Base-by-base conservation (phyloP, 768 basidiomycete species). In the Auriscalpium vulgare region DNA sequence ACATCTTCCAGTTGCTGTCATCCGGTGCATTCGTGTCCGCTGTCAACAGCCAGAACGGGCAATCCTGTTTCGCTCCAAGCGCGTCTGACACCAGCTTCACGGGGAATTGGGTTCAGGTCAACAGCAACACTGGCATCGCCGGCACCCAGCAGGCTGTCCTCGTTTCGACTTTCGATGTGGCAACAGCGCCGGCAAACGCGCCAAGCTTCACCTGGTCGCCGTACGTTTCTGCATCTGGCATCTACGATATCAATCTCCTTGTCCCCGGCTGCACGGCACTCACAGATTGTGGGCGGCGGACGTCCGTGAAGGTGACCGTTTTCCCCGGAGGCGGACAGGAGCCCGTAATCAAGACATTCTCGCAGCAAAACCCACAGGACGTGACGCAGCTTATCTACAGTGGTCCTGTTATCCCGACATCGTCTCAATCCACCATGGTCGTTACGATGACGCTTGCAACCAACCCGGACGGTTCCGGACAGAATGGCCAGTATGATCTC, bases 191-290 rank as follows among this genome's bases (percentile, higher is more conserved):
- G 4, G 66, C 79, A 1, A 69, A 78, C 34, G 81, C 80, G n/a
- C 91, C 97, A 13, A 84, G 79, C 37, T 82, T 95, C 67, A 94
- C 89, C 0, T 97, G 91, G 87, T 78, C 82, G 69, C 95, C 95
- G 0, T 93, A 91, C 64, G 86, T 98, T n/a, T 91, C 91, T 0
- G 87, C 90, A 10, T 79, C 88, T 3, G 97, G 94, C 36, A 73
- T 81, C 57, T 99, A 99, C 70, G 81, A 86, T 44, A 76, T 98
- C 60, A 88, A 86, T 69, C 66, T 98, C 44, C 77, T 90, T 46
- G 78, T 95, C 14, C 97, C 97, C 0, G 95, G 95, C 11, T 99
- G 97, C 71, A 72, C 75, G 3, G 71, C 83, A 55, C 80, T 93
- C 64, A 82, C 85, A 59, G 88, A 95, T 64, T 99, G 97, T 66